Evolutionary conservation across 352 stramenopile genomes (phyloP), one percentile per base, ranked within the genome.

Genomic region (Globisporangium acanthophoron): DNA sequence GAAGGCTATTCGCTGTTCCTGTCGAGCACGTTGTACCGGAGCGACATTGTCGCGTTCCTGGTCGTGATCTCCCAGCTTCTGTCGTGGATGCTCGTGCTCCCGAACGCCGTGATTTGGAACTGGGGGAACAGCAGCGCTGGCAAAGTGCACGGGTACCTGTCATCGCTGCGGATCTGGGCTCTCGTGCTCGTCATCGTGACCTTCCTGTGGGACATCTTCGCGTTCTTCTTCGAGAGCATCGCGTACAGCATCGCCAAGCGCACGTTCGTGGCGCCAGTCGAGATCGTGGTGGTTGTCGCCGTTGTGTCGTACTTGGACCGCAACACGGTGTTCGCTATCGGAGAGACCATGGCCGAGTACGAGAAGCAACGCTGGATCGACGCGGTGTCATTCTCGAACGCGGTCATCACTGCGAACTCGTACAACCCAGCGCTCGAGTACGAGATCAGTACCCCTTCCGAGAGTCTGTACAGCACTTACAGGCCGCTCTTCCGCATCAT

Each of bases 81-180:
- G 49, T 90, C 76, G 27, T 88, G 80, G 80, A 54, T 77, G 18
- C 58, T 78, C 3, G 62, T 67, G 29, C 54, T 83, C 20, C 75
- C 74, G 2, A 78, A 84, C 33, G 64, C 75, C 29, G 64, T 76
- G 40, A 71, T 83, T 21, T 84, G 70, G 59, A 69, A 61, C 9
- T 77, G 76, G 54, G 71, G 69, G 45, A 58, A 54, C 52, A 80
- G 71, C 3, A 44, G 37, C 3, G 49, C 53, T 8, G 62, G 54
- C 31, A 69, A 67, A 52, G 29, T 76, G 15, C 70, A 86, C 44
- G 72, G 68, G 3, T 67, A 74, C 3, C 35, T 88, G 1, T 81
- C 69, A 16, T 64, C 49, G 16, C 15, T 73, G 15, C 67, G 64
- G 24, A 35, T 73, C 3, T 81, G 70, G 64, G 52, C 63, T 11